Evolutionary conservation across 495 filamentous ascomycete genomes (phyloP).

Genomic region (Penicillium manginii): DNA sequence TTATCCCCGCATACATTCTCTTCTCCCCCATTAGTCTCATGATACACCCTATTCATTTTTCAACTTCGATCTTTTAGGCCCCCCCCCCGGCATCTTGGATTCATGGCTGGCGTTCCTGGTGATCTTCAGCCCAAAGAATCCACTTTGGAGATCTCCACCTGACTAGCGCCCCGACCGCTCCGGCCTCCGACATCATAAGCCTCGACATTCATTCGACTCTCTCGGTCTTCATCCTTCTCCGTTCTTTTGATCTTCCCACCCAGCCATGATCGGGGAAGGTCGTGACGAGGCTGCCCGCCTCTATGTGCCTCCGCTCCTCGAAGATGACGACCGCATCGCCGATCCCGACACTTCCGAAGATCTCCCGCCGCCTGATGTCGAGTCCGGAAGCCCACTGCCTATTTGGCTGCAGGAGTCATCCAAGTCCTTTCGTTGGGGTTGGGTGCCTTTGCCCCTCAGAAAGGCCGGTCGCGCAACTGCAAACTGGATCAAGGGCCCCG

Average conservation of each 20-base stretch:
- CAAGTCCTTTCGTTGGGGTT: conserved; percentile 55
- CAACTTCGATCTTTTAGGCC: background rate
- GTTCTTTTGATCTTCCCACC: conserved; percentile 2
- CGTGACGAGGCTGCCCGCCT: conserved; percentile 38
- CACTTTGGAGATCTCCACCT: conserved; percentile 22
- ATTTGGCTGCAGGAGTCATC: conserved; percentile 59
- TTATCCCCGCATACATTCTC: conserved; percentile 8
- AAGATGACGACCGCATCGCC: conserved; percentile 40
- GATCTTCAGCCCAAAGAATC: conserved; percentile 22
- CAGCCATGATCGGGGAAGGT: conserved; percentile 42
- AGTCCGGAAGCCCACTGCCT: conserved; percentile 43
- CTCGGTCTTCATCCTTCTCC: conserved; percentile 5
- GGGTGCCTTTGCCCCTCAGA: conserved; percentile 54
- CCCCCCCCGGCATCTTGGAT: background rate
- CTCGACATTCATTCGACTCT: conserved; percentile 17
- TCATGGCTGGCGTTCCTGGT: conserved; percentile 17
- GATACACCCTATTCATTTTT: background rate
- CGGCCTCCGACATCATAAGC: conserved; percentile 30
- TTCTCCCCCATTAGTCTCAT: background rate
- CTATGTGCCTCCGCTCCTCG: conserved; percentile 40
- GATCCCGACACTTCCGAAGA: conserved; percentile 49
- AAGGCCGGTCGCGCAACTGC: conserved; percentile 52
- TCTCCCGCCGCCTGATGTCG: conserved; percentile 41
- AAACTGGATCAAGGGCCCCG: conserved; percentile 74
- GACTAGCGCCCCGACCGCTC: conserved; percentile 28